Evolutionary conservation across 2,329 filamentous ascomycete genomes (phyloP).

Genomic region (Fusarium torreyae): DNA sequence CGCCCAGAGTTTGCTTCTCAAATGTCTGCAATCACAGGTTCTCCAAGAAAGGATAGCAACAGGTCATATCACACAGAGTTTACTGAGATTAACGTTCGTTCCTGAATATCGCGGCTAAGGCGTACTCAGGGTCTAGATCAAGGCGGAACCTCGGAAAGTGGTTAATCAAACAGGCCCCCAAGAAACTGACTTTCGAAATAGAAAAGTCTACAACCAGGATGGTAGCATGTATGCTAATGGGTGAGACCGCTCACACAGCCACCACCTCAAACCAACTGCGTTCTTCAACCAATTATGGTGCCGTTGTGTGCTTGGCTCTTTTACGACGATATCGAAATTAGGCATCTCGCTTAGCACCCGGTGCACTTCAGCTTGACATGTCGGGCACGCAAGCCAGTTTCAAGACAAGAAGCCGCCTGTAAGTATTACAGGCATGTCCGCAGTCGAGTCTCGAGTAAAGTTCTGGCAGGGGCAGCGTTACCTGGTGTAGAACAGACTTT

Average conservation of each 20-base stretch:
- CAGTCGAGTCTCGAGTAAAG: neutral
- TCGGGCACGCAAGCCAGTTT: constrained; percentile 9
- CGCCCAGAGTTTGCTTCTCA: neutral
- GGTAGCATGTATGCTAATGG: constrained; percentile 3
- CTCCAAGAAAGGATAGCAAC: neutral
- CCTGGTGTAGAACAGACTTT: neutral
- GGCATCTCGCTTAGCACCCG: constrained; percentile 27
- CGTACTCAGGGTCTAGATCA: neutral
- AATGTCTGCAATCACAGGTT: neutral
- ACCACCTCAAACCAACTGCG: constrained; percentile 1
- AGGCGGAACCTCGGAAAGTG: neutral
- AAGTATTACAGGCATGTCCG: constrained; percentile 5
- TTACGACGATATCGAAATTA: constrained; percentile 19
- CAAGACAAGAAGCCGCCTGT: constrained; percentile 4
- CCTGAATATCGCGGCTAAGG: neutral
- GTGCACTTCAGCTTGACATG: constrained; percentile 2
- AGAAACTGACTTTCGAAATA: neutral
- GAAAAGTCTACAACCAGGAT: neutral
- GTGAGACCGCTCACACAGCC: constrained; percentile 16
- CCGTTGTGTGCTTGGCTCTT: constrained; percentile 14
- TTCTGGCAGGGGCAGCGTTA: neutral
- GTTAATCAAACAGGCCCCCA: neutral
- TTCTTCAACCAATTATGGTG: constrained; percentile 9
- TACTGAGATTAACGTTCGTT: neutral
- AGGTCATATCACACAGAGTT: neutral